Evolutionary conservation across 2,329 filamentous ascomycete genomes (phyloP), one percentile per base, ranked within the genome.

Genomic region (Beauveria brongniartii): DNA sequence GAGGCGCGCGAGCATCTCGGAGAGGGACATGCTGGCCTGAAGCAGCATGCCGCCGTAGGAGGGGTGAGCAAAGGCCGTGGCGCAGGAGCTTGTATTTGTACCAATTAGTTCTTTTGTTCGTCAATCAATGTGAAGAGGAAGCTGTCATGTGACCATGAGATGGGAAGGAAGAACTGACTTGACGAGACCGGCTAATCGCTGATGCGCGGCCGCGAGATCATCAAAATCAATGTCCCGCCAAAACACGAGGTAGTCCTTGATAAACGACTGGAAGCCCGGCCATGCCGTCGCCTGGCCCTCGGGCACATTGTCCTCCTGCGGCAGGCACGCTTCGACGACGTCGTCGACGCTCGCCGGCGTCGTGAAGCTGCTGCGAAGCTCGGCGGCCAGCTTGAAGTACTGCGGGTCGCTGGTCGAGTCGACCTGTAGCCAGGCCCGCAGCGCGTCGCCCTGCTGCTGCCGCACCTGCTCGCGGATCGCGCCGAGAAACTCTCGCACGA

Each of bases 21-120:
- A 93, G 58, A 96, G 83, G 34, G 89, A 88, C 67, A 96, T 86
- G 70, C 91, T 90, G 3, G 91, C 92, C 47, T 91, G 87, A 46
- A 97, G 83, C 67, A 97, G 85, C 68, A 96, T 82, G 34, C 88
- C 83, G 37, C 93, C 93, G 70, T 92, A 87, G 14, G 86, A 87
- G 1, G 88, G 85, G 68, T 96, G 88, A 7, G 86, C 85, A 53
- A 97, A 83, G 0, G 92, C 92, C 22, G 89, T 89, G 28, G 91
- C 89, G 67, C 89, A 94, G 67, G 92, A 88, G 69, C 91, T 93
- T 59, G 22, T 40, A 7, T 44, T 40, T 34, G 2, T 26, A 1
- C 2, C 18, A 3, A 41, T 48, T 20, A 48, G 55, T 37, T 37
- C 14, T 37, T 37, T 12, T 3, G 12, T 37, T 44, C 40, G 20